phyloP scores from a whole-genome alignment of 2,329 filamentous ascomycete species.

The Diplocarpon mali region DNA sequence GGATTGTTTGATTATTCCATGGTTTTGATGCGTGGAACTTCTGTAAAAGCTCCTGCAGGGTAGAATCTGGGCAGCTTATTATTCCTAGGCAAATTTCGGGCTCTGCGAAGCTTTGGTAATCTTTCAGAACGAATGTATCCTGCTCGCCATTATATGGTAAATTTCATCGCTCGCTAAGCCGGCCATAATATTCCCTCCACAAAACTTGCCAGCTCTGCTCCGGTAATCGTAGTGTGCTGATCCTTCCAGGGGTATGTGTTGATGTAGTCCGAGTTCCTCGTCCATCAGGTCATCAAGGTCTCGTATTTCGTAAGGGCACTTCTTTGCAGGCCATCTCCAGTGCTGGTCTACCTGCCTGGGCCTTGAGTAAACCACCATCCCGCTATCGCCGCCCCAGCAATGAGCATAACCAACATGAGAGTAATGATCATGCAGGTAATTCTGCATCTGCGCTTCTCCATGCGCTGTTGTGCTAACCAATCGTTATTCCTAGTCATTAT shows the following conservation, averaged over 20 bases:
- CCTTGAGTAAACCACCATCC: constrained; percentile 21
- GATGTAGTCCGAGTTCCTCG: neutral
- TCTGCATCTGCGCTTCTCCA: constrained; percentile 23
- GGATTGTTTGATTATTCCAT: too few species aligned
- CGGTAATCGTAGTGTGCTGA: neutral
- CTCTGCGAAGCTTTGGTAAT: too few species aligned
- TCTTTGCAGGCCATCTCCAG: neutral
- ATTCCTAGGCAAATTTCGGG: too few species aligned
- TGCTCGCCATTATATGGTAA: neutral
- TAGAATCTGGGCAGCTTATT: too few species aligned
- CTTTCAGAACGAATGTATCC: neutral
- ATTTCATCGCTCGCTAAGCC: neutral
- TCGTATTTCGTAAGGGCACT: neutral
- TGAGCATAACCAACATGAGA: constrained; percentile 15
- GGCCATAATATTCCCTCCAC: neutral
- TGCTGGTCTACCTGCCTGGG: neutral
- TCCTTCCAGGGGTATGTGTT: neutral
- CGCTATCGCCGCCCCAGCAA: constrained; percentile 18
- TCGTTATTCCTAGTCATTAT: constrained; percentile 16
- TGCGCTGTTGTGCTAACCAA: constrained; percentile 26
- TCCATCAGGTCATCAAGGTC: constrained; percentile 2
- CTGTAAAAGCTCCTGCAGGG: too few species aligned
- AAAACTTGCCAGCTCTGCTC: neutral
- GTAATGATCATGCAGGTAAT: constrained; percentile 19
- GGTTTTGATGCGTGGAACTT: too few species aligned